Conservation (phyloP, 805 yeast species). For the Wickerhamomyces rabaulensis region DNA sequence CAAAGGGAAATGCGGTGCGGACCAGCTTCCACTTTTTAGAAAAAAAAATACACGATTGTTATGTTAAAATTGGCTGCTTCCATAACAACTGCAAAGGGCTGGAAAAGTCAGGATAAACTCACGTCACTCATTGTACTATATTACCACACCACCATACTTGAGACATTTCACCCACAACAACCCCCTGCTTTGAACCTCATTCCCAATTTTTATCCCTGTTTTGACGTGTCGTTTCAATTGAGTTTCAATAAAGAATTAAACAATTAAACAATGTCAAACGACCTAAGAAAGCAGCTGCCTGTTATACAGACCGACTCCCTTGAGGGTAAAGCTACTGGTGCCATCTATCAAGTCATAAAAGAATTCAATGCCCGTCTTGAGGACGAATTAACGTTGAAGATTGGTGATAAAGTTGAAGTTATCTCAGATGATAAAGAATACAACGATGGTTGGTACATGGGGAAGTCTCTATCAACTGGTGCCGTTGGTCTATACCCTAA, state of each 20-base stretch:
- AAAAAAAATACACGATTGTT: not conserved
- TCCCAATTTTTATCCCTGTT: not conserved
- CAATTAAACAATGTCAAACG: not conserved
- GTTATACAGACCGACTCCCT: slow-evolving; percentile 5
- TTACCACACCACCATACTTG: not conserved
- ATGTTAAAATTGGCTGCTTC: not conserved
- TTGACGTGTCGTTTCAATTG: not conserved
- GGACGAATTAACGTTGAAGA: slow-evolving; percentile 76
- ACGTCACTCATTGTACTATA: not conserved
- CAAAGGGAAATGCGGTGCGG: not conserved
- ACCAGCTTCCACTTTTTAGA: not conserved
- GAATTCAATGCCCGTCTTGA: slow-evolving; percentile 83
- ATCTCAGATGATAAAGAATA: slow-evolving; percentile 90
- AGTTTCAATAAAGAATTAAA: not conserved
- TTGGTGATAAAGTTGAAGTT: slow-evolving; percentile 85
- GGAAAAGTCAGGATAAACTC: not conserved
- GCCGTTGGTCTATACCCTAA: slow-evolving; percentile 89
- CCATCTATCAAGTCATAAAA: slow-evolving; percentile 61
- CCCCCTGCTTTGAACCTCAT: not conserved
- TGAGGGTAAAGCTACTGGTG: slow-evolving; percentile 22
- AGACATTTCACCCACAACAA: not conserved
- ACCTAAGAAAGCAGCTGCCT: slow-evolving; percentile 4
- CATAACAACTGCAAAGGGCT: not conserved
- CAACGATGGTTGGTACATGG: slow-evolving; percentile 97
- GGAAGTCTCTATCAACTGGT: slow-evolving; percentile 65